Evolutionary conservation across 129 eudicot genomes (phyloP).

Genomic region (Scalesia atractyloides): DNA sequence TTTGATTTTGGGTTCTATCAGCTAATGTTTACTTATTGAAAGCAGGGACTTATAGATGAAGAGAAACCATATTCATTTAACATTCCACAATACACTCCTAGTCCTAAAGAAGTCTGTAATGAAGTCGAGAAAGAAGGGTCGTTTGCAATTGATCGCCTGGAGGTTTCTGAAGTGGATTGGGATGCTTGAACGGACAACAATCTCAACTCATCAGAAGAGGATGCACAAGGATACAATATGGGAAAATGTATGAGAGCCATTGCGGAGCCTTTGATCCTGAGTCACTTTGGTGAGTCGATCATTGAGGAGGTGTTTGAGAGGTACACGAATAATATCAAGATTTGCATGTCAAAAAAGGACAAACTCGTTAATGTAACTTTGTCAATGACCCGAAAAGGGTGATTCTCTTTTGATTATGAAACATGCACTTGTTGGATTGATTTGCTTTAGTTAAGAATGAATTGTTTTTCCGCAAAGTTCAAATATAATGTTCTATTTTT

Average conservation of each 20-base stretch:
- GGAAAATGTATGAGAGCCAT: no score
- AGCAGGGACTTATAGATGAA: constrained; percentile 42
- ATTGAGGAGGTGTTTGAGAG: constrained; percentile 33
- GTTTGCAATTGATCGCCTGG: constrained; percentile 8
- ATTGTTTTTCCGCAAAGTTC: not conserved
- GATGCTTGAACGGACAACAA: no score
- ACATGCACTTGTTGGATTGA: not conserved
- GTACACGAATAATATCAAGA: constrained; percentile 35
- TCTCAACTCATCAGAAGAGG: no score
- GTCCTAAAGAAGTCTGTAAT: constrained; percentile 34
- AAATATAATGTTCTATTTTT: not conserved
- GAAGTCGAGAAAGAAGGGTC: constrained; percentile 53
- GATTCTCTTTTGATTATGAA: not conserved
- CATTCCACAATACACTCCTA: constrained; percentile 12
- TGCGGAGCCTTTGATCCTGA: no score
- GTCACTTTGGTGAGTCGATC: no score
- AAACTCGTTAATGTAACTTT: constrained; percentile 40
- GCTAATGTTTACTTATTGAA: not conserved
- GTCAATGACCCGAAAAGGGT: constrained; percentile 34
- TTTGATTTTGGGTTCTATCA: no score
- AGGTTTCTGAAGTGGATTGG: no score
- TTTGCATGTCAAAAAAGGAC: constrained; percentile 43
- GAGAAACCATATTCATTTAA: constrained; percentile 39
- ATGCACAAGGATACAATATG: no score
- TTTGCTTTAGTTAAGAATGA: not conserved